Evolutionary conservation across 2,329 filamentous ascomycete species (phyloP), one percentile per base, ranked within the genome.

Genomic region (Rutstroemia sp.): DNA sequence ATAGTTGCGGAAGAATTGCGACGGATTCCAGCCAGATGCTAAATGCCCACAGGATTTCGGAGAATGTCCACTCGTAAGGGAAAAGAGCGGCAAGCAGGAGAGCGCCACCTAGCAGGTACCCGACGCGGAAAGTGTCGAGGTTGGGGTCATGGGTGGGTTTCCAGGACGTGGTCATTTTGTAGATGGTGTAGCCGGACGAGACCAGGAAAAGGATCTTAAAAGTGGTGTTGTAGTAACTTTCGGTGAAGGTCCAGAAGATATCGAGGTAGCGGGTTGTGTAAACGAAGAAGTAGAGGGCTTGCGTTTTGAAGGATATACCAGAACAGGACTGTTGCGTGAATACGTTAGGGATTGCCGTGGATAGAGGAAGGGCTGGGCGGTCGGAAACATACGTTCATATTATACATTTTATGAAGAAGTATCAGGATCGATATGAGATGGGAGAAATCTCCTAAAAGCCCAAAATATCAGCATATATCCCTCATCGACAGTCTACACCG

Each of bases 261-360:
- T 99, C 90, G 61, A 99, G 82, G 73, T 99, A 99, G 69, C 94
- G 84, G 60, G 92, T 95, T 45, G 95, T 71, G 73, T 99, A 99
- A 67, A 99, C 94, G 46, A 96, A 76, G 64, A 97, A 78, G 75
- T 99, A 99, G 57, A 99, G 81, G 51, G 86, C 89, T 80, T 99
- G 94, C 60, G 92, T 96, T 73, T 99, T 99, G 82, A 99, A 97
- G 16, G 94, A 99, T 73, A 99, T 92, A 66, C 94, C 94, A 44
- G 92, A 87, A 72, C 92, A 96, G 63, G 50, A 66, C 51, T 34
- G 60, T 65, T 49, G 16, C 7, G 38, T 44, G 39, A 10, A 12
- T 51, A 10, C 64, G 61, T 47, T 48, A 38, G 17, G 51, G 42
- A 42, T 51, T 21, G 51, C 47, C 30, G 19, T 47, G 38, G 21